Conservation (phyloP, 2,329 filamentous ascomycete genomes). For the Botrytis byssoidea region DNA sequence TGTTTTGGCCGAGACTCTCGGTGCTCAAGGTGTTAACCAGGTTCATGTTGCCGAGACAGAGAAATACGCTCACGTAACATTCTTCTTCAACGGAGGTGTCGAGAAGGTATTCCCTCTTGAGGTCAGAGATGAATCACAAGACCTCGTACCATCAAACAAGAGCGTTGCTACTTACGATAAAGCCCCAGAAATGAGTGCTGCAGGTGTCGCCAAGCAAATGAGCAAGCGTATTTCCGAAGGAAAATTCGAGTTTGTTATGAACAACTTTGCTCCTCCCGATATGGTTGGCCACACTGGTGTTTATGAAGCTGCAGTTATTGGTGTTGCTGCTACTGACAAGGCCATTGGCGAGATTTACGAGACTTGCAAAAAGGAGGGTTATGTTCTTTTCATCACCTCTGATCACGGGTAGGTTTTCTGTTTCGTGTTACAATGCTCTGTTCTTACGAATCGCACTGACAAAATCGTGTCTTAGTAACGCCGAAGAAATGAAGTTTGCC, state of each 20-base stretch:
- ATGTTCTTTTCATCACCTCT: slow-evolving; percentile 90
- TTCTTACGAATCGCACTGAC: neutral
- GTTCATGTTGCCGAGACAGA: slow-evolving; percentile 98
- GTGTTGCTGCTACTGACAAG: slow-evolving; percentile 82
- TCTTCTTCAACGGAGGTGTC: slow-evolving; percentile 99
- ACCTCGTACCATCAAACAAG: slow-evolving; percentile 84
- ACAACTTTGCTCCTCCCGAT: slow-evolving; percentile 98
- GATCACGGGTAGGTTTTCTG: slow-evolving; percentile 72
- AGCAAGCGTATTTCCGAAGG: slow-evolving; percentile 80
- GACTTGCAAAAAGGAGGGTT: slow-evolving; percentile 88
- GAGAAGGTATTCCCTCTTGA: slow-evolving; percentile 95
- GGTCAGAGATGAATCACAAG: slow-evolving; percentile 77
- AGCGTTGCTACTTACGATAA: slow-evolving; percentile 89
- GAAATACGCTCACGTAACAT: slow-evolving; percentile 99
- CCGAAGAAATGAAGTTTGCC: slow-evolving; percentile 97
- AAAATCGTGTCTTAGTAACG: slow-evolving; percentile 56
- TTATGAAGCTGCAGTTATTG: slow-evolving; percentile 89
- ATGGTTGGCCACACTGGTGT: slow-evolving; percentile 99
- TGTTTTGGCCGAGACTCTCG: slow-evolving; percentile 95
- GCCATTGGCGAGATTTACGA: slow-evolving; percentile 92
- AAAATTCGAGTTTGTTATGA: slow-evolving; percentile 96
- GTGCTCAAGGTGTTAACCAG: slow-evolving; percentile 85
- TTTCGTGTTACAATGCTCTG: neutral
- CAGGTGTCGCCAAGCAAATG: slow-evolving; percentile 84
- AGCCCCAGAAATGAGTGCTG: slow-evolving; percentile 94